These are phyloP conservation scores for Cercospora sp. DNA, from an alignment of 2,329 filamentous ascomycete species.

Conservation along the genomic window DNA sequence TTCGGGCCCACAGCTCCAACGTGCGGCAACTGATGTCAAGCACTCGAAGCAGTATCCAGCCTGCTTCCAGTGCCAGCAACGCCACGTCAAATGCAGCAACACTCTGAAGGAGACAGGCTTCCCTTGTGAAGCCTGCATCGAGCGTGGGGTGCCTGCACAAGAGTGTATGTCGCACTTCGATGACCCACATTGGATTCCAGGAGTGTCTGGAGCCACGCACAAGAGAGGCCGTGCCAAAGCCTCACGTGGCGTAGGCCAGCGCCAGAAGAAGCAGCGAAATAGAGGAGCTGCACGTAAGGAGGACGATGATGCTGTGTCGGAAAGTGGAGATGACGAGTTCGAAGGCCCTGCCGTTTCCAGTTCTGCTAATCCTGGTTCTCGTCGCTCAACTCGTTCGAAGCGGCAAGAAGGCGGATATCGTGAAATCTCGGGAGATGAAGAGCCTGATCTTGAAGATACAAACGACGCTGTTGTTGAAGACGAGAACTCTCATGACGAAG, in stretches of 20 bases:
- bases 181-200: not conserved
- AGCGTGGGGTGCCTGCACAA: not conserved
- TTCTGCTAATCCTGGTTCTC: not conserved
- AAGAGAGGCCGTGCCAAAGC: not conserved
- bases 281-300: not conserved
- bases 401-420: not conserved
- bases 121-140: not conserved
- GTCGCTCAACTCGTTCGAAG: not conserved
- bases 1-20: not conserved
- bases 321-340: not conserved
- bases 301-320: not conserved
- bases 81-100: constrained; percentile 2
- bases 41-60: constrained; percentile 2
- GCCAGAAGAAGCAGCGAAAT: not conserved
- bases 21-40: not conserved
- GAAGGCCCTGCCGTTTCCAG: not conserved
- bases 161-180: not conserved
- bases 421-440: not conserved
- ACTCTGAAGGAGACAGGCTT: constrained; percentile 2
- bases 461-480: not conserved
- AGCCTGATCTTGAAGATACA: not conserved
- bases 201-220: not conserved
- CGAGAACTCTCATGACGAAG: not conserved
- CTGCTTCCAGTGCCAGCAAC: not conserved
- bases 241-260: not conserved